Evolutionary conservation across 2,329 filamentous ascomycete species (phyloP), one percentile per base, ranked within the genome.

Genomic region (Colletotrichum gigasporum): DNA sequence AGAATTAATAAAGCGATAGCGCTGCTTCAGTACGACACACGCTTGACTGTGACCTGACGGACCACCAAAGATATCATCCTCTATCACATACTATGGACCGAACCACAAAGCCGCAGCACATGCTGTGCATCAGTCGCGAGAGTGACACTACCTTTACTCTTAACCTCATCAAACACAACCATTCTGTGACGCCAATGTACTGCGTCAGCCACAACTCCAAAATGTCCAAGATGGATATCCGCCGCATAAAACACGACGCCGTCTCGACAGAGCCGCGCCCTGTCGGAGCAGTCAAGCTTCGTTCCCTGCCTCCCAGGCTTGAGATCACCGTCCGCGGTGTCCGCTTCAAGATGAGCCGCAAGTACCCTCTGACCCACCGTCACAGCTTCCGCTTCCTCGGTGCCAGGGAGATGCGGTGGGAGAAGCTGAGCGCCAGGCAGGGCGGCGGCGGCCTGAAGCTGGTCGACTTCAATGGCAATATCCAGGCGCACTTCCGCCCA

Each of bases 391-490:
- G 42, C 22, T 66, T 66, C 47, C 30, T 57, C 32, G 50, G 55
- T 22, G 39, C 45, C 3, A 42, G 47, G 14, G 58, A 63, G 53
- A 63, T 67, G 58, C 41, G 53, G 5, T 67, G 66, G 66, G 53
- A 67, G 24, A 34, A 45, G 26, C 30, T 48, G n/a, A n/a, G n/a
- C 6, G 37, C 35, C 26, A 55, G 44, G 35, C 22, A 37, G 34
- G 37, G 47, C 35, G 52, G 44, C 18, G 52, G 44, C 18, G 66
- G 58, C 34, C 44, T 67, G 32, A 55, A 11, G 41, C 63, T 67
- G n/a, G 18, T 59, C 18, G 66, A 67, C 59, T 56, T 63, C 26
- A 63, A 65, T 26, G 58, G 63, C n/a, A 51, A 52, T 12, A 48
- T 16, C 3, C 45, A 41, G 26, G 58, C 51, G 18, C 26, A 47